Evolutionary conservation across 75 land plant species (phyloP).

Genomic region (Larix kaempferi): DNA sequence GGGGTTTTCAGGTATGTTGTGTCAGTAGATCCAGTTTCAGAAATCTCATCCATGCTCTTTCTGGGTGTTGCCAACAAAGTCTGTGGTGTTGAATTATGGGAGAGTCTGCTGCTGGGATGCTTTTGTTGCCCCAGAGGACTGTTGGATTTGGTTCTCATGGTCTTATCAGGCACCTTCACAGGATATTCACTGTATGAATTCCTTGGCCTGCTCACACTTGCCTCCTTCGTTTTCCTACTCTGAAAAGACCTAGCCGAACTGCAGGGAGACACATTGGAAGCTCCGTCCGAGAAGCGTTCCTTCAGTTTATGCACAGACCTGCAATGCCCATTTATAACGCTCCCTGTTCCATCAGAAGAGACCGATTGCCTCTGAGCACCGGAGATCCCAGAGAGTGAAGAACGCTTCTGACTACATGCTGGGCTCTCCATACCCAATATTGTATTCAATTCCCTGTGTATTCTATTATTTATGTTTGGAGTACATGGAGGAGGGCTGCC

Average conservation of each 20-base stretch:
- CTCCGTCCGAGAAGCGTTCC: constrained; percentile 4
- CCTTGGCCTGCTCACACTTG: neutral
- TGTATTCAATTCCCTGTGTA: neutral
- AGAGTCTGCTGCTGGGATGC: constrained; percentile 3
- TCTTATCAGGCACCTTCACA: constrained; percentile 4
- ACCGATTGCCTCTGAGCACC: neutral
- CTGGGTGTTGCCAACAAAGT: neutral
- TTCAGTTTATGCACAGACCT: constrained; percentile 1
- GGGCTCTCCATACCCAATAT: constrained; percentile 4
- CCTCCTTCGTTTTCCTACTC: constrained; percentile 5
- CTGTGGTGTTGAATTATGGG: neutral
- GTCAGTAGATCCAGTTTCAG: constrained; percentile 11
- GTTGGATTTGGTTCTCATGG: neutral
- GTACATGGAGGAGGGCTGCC: neutral
- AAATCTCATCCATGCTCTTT: constrained; percentile 1
- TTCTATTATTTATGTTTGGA: neutral
- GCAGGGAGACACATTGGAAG: constrained; percentile 6
- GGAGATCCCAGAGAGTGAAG: neutral
- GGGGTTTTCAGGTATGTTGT: neutral
- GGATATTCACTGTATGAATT: constrained; percentile 6
- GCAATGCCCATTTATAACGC: neutral
- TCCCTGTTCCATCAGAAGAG: constrained; percentile 1
- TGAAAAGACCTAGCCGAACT: constrained; percentile 8
- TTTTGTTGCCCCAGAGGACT: constrained; percentile 2
- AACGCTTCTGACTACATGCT: neutral